These are phyloP conservation scores for Nitzschia palea DNA, from an alignment of 108 stramenopile species.

Conservation along the genomic window DNA sequence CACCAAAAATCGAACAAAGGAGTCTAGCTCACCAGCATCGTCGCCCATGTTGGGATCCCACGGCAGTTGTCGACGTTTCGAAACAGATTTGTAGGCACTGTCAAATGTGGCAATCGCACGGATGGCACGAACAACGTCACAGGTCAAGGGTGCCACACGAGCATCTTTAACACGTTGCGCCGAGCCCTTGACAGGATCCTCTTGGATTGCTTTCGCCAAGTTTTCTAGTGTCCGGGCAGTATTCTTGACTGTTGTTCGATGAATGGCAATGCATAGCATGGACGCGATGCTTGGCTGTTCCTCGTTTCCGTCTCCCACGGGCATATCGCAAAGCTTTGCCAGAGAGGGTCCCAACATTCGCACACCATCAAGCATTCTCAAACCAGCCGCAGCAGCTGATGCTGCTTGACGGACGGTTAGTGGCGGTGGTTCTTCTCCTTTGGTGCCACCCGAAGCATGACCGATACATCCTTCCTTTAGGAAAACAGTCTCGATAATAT, in stretches of 20 bases:
- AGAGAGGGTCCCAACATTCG: constrained; percentile 88
- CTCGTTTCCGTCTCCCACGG: constrained; percentile 44
- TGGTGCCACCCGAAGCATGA: constrained; percentile 41
- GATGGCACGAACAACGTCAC: constrained; percentile 81
- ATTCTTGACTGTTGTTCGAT: constrained; percentile 87
- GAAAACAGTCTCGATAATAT: constrained; percentile 85
- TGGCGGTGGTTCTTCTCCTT: constrained; percentile 8
- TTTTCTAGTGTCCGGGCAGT: constrained; percentile 80
- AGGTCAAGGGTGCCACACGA: constrained; percentile 65
- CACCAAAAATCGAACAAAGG: constrained; percentile 75
- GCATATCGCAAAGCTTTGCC: constrained; percentile 81
- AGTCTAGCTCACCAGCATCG: constrained; percentile 81
- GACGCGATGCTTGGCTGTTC: constrained; percentile 66
- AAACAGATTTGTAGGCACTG: constrained; percentile 84
- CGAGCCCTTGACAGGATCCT: constrained; percentile 70
- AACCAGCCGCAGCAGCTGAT: constrained; percentile 78
- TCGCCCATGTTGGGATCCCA: constrained; percentile 89
- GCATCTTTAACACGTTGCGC: constrained; percentile 76
- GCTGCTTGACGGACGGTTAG: constrained; percentile 65
- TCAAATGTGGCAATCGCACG: constrained; percentile 76
- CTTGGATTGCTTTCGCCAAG: constrained; percentile 81
- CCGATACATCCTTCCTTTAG: constrained; percentile 75
- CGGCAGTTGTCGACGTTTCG: constrained; percentile 61
- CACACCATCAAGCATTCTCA: constrained; percentile 85
- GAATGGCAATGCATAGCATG: constrained; percentile 81